Conservation (phyloP, 169 alveolate genomes). For the Plasmodium gonderi region DNA sequence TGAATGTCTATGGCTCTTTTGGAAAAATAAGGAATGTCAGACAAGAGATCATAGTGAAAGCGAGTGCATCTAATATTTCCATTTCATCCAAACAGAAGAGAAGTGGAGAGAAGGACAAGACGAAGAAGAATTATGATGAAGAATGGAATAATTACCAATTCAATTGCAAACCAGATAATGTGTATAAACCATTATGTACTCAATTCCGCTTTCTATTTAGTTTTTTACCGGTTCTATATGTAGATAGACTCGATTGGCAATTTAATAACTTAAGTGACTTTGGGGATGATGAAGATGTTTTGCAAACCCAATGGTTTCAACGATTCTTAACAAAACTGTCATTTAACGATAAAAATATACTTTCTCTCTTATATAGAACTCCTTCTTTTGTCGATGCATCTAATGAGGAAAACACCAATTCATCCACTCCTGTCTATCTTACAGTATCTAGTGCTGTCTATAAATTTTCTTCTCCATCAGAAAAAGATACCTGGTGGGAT, state of each 20-base stretch:
- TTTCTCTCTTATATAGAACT: constrained; percentile 20
- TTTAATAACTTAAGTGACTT: constrained; percentile 1
- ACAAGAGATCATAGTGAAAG: constrained; percentile 31
- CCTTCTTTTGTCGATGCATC: constrained; percentile 3
- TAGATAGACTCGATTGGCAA: constrained; percentile 72
- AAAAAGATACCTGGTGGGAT: constrained; percentile 24
- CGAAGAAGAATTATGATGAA: neutral
- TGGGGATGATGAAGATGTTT: constrained; percentile 1
- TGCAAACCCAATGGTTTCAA: constrained; percentile 37
- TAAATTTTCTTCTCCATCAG: neutral
- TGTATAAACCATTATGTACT: constrained; percentile 8
- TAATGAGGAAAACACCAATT: neutral
- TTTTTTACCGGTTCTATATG: constrained; percentile 46
- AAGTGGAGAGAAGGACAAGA: no score
- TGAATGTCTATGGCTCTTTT: constrained; percentile 69
- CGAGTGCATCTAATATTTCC: neutral
- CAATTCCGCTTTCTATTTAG: constrained; percentile 8
- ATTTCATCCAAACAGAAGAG: no score
- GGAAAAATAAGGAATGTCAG: constrained; percentile 37
- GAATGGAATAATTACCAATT: constrained; percentile 31
- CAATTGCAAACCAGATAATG: constrained; percentile 56
- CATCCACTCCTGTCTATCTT: neutral
- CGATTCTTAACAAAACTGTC: constrained; percentile 6
- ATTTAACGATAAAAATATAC: constrained; percentile 3
- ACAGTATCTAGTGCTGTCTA: constrained; percentile 14